Evolutionary conservation across 148 eudicot genomes (phyloP).

Genomic region (Camellia japonica): DNA sequence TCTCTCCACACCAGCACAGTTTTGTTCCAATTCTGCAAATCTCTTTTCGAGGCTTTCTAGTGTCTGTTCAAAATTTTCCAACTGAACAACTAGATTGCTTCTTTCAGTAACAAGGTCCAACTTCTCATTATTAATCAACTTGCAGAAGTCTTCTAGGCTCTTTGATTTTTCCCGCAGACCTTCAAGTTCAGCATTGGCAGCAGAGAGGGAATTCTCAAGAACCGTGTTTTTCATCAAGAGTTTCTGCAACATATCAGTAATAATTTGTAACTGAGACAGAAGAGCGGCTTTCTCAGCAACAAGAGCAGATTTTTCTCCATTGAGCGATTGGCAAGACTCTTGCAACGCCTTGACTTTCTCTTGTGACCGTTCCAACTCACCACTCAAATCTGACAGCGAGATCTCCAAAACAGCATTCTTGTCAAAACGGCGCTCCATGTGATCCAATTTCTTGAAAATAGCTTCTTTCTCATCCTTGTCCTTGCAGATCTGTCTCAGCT

Average conservation of each 20-base stretch:
- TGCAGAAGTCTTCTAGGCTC: constrained; percentile 70
- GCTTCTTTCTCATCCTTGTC: constrained; percentile 46
- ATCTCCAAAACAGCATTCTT: constrained; percentile 41
- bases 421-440: constrained; percentile 49
- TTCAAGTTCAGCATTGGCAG: constrained; percentile 68
- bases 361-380: constrained; percentile 48
- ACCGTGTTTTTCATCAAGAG: constrained; percentile 64
- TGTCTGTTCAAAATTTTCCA: constrained; percentile 63
- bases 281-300: constrained; percentile 65
- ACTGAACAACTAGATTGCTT: constrained; percentile 44
- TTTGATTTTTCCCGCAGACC: constrained; percentile 77
- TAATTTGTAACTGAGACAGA: constrained; percentile 65
- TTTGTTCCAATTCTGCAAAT: constrained; percentile 60
- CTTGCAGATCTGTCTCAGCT: constrained; percentile 46
- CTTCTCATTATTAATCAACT: constrained; percentile 59
- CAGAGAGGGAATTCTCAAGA: constrained; percentile 64
- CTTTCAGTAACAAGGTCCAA: constrained; percentile 63
- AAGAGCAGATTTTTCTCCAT: constrained; percentile 58
- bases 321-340: constrained; percentile 42
- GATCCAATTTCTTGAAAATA: constrained; percentile 44
- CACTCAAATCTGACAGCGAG: constrained; percentile 47
- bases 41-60: constrained; percentile 57
- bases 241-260: constrained; percentile 77
- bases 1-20: constrained; percentile 56
- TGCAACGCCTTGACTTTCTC: constrained; percentile 51